phyloP scores from a whole-genome alignment of 371 early-diverging fungal species.

The Chytridiales sp. region DNA sequence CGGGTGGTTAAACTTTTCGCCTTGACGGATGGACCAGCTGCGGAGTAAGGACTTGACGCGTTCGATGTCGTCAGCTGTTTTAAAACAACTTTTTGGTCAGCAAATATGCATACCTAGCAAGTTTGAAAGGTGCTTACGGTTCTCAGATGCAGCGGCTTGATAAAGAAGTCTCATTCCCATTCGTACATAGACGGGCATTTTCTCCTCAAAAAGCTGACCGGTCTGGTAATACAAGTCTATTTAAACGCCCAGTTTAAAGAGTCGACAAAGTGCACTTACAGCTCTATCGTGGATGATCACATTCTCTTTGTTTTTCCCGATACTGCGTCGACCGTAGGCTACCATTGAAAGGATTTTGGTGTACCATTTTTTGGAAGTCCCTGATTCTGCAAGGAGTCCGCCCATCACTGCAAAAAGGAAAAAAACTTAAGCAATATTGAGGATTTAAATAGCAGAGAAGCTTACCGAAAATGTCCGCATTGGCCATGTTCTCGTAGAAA shows the following conservation, averaged over 20 bases:
- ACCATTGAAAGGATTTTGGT: conserved; percentile 72
- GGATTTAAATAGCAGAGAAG: background rate
- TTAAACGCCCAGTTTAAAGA: no score
- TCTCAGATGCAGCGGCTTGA: conserved; percentile 42
- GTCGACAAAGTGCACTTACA: conserved; percentile 10
- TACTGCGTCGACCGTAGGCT: conserved; percentile 50
- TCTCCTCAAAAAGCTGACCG: conserved; percentile 76
- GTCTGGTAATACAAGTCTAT: no score
- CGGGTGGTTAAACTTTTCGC: conserved; percentile 73
- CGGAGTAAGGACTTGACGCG: no score
- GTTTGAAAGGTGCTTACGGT: conserved; percentile 18
- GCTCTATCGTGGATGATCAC: conserved; percentile 76
- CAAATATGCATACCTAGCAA: conserved; percentile 10
- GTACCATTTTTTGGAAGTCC: conserved; percentile 80
- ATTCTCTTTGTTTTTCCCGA: conserved; percentile 64
- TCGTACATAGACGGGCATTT: conserved; percentile 80
- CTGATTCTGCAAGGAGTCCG: conserved; percentile 74
- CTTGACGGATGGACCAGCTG: no score
- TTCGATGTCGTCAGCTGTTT: conserved; percentile 38
- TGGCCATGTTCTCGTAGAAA: conserved; percentile 30
- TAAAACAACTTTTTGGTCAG: conserved; percentile 25
- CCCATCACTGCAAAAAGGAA: conserved; percentile 57
- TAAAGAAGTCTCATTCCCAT: conserved; percentile 82
- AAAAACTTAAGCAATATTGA: background rate
- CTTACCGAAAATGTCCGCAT: conserved; percentile 26